phyloP scores from a whole-genome alignment of 2,329 filamentous ascomycete species.

The Ilyonectria robusta region DNA sequence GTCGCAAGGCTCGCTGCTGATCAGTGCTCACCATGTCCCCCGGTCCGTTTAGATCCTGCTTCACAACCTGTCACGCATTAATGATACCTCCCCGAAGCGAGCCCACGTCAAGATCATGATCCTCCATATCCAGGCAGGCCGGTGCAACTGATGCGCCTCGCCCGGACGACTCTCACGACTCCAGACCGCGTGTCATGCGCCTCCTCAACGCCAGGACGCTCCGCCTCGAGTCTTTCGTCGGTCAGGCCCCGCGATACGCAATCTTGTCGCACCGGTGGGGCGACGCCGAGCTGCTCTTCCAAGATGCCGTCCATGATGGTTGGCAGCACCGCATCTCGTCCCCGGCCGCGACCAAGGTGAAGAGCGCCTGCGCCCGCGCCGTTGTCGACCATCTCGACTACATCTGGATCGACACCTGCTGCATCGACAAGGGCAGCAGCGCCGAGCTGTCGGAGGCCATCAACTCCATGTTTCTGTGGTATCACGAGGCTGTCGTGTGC shows the following conservation, averaged over 20 bases:
- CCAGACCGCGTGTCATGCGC: slow-evolving; percentile 31
- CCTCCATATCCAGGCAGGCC: slow-evolving; percentile 17
- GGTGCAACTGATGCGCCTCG: slow-evolving; percentile 27
- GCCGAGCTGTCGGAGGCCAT: slow-evolving; percentile 50
- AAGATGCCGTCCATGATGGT: slow-evolving; percentile 22
- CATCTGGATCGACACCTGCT: slow-evolving; percentile 51
- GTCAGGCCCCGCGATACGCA: slow-evolving; percentile 34
- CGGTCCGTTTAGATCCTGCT: slow-evolving; percentile 1
- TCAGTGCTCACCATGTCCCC: slow-evolving; percentile 2
- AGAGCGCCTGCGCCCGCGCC: slow-evolving; percentile 36
- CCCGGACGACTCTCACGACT: slow-evolving; percentile 10
- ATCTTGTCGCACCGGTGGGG: slow-evolving; percentile 42
- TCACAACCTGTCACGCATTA: slow-evolving; percentile 4
- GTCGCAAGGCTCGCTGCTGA: slow-evolving; percentile 1
- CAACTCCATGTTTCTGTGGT: slow-evolving; percentile 48
- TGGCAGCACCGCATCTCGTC: slow-evolving; percentile 19
- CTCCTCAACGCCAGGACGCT: slow-evolving; percentile 36
- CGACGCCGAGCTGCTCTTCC: slow-evolving; percentile 22
- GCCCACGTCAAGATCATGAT: slow-evolving; percentile 15
- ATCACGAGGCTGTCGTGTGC: slow-evolving; percentile 41
- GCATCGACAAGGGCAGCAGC: slow-evolving; percentile 43
- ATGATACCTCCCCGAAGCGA: slow-evolving; percentile 3
- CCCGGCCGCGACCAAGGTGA: slow-evolving; percentile 45
- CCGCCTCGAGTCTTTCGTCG: slow-evolving; percentile 33
- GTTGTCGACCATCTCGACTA: slow-evolving; percentile 32